Evolutionary conservation across 495 filamentous ascomycete genomes (phyloP), one percentile per base, ranked within the genome.

Genomic region (Rusavskia elegans): DNA sequence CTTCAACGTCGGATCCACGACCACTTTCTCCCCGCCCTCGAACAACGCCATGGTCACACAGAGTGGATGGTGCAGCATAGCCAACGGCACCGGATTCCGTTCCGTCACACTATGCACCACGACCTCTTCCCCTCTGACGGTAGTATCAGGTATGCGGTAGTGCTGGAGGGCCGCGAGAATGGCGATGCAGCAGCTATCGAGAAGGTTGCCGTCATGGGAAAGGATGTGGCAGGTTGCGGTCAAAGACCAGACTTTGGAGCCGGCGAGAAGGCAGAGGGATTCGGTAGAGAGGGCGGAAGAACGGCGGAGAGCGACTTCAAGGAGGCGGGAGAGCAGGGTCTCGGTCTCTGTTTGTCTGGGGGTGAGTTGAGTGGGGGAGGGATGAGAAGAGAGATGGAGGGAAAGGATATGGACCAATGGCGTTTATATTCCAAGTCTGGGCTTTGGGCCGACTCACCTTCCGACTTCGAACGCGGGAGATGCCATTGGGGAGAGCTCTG

Each of bases 241-340:
- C 49, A 98, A 74, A 45, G 77, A 79, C 85, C 92, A 98, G 68
- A 84, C 88, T 66, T 89, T 93, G 50, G 83, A 72, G 14, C 87
- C 88, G 23, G 92, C 88, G 21, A 97, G 67, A 14, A 98, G 85
- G 64, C 92, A 98, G 29, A 98, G 77, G 1, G 88, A 93, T 69
- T 98, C 92, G 27, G 88, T 95, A 62, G 95, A 89, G 23, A 98
- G 75, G 10, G 92, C 92, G 55, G 79, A 80, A 7, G 88, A 94
- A 45, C 90, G 86, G 27, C 93, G 90, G 54, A 98, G 79, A 16
- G 93, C 82, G 59, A 93, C 89, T 66, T 98, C 92, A 36, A 98
- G 82, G 46, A 89, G 73, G 37, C 89, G 82, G 10, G 89, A 85
- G 41, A 95, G 79, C 50, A 92, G 76, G 1, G 85, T 70, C 69